These are phyloP conservation scores for Dendrostoma leiphaemia DNA, from an alignment of 2,329 filamentous ascomycete genomes.

Conservation along the genomic window DNA sequence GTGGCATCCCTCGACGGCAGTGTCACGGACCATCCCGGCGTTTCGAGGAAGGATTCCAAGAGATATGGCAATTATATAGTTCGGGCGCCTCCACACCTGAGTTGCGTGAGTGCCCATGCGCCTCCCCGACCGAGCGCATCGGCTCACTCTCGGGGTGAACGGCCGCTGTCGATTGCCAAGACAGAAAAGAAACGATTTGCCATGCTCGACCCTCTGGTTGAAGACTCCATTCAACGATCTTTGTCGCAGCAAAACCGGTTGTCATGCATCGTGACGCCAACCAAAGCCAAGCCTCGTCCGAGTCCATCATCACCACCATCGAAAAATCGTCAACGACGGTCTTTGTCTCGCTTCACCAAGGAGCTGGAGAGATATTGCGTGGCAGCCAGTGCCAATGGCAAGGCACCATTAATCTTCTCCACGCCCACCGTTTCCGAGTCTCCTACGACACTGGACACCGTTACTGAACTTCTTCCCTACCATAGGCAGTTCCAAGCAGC, in stretches of 20 bases:
- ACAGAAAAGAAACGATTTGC: constrained; percentile 28
- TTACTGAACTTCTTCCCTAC: constrained; percentile 53
- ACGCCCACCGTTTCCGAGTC: constrained; percentile 41
- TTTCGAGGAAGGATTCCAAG: constrained; percentile 5
- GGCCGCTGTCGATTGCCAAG: constrained; percentile 11
- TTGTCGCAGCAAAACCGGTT: constrained; percentile 44
- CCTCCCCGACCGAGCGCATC: neutral
- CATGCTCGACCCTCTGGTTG: constrained; percentile 36
- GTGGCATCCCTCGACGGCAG: constrained; percentile 13
- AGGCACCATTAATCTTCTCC: constrained; percentile 29
- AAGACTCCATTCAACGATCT: constrained; percentile 44
- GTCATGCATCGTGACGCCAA: constrained; percentile 30
- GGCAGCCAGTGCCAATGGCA: constrained; percentile 35
- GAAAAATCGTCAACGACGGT: constrained; percentile 40
- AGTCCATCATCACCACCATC: constrained; percentile 27
- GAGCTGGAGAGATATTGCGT: constrained; percentile 41
- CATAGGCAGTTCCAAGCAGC: constrained; percentile 51
- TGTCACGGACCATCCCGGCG: neutral
- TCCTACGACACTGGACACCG: constrained; percentile 45
- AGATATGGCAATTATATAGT: constrained; percentile 17
- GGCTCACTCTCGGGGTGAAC: neutral
- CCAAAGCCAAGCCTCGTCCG: constrained; percentile 18
- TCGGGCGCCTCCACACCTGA: constrained; percentile 11
- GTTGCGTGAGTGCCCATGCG: neutral
- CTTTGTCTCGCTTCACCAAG: constrained; percentile 39